Evolutionary conservation across 768 basidiomycete genomes (phyloP).

Genomic region (Boletus reticuloceps): DNA sequence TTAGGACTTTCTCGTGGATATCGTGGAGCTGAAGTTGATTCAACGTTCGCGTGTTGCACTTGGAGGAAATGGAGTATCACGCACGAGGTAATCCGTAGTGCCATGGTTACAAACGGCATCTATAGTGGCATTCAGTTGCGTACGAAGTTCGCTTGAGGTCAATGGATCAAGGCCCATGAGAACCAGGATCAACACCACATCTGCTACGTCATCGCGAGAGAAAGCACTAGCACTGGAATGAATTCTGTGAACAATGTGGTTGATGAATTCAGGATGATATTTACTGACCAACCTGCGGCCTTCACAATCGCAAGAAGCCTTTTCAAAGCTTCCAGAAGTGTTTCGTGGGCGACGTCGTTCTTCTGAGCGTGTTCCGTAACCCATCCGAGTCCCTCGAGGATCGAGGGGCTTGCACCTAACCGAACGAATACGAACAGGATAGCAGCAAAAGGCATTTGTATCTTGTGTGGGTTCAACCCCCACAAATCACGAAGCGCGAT

Average conservation of each 20-base stretch:
- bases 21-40: slow-evolving; percentile 41
- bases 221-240: slow-evolving; percentile 32
- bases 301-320: slow-evolving; percentile 43
- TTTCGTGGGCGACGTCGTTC: slow-evolving; percentile 12
- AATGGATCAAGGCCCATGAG: slow-evolving; percentile 56
- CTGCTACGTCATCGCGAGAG: slow-evolving; percentile 43
- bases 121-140: slow-evolving; percentile 46
- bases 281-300: slow-evolving; percentile 46
- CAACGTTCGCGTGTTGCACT: background rate
- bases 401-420: slow-evolving; percentile 42
- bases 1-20: slow-evolving; percentile 45
- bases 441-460: slow-evolving; percentile 34
- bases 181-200: slow-evolving; percentile 48
- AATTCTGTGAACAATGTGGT: background rate
- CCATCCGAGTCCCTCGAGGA: slow-evolving; percentile 38
- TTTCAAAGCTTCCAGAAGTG: slow-evolving; percentile 35
- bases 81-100: slow-evolving; percentile 34
- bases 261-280: background rate
- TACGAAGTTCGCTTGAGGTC: slow-evolving; percentile 42
- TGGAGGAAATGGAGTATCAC: slow-evolving; percentile 2
- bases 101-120: slow-evolving; percentile 42
- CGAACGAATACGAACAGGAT: slow-evolving; percentile 38
- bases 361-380: slow-evolving; percentile 4
- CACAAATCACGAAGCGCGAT: slow-evolving; percentile 36
- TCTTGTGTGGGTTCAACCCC: slow-evolving; percentile 13